Conservation (phyloP, 108 stramenopile species). For the Chaetoceros muelleri region DNA sequence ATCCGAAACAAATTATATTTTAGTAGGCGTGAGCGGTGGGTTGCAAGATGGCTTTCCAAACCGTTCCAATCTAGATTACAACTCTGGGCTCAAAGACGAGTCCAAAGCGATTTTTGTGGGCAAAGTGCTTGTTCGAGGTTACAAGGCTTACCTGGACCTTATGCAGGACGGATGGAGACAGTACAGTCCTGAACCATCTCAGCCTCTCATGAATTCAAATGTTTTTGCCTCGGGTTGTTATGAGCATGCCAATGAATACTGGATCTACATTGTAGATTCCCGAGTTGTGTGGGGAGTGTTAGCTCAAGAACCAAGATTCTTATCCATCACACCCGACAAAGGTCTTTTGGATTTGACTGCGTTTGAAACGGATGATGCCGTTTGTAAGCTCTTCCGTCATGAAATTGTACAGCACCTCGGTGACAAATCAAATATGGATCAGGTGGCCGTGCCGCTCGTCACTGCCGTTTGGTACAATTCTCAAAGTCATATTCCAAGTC, state of each 20-base stretch:
- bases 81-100: constrained; percentile 17
- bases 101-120: constrained; percentile 32
- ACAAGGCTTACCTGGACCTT: constrained; percentile 43
- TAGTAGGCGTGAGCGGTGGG: constrained; percentile 28
- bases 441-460: constrained; percentile 35
- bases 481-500: constrained; percentile 21
- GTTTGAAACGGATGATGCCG: constrained; percentile 13
- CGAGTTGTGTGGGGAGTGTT: constrained; percentile 27
- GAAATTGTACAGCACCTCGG: constrained; percentile 20
- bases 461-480: constrained; percentile 33
- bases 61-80: constrained; percentile 22
- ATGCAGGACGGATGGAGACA: constrained; percentile 41
- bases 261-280: constrained; percentile 38
- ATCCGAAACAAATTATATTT: constrained; percentile 10
- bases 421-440: constrained; percentile 18
- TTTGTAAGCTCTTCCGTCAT: constrained; percentile 14
- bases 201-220: constrained; percentile 30
- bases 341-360: constrained; percentile 34
- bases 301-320: constrained; percentile 37
- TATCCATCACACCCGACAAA: constrained; percentile 40
- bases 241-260: constrained; percentile 51
- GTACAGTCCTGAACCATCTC: constrained; percentile 29
- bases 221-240: constrained; percentile 41
- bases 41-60: constrained; percentile 31
- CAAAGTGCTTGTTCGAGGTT: constrained; percentile 36